Conservation (phyloP, 73 alveolate species). For the Tetrahymena thermophila region DNA sequence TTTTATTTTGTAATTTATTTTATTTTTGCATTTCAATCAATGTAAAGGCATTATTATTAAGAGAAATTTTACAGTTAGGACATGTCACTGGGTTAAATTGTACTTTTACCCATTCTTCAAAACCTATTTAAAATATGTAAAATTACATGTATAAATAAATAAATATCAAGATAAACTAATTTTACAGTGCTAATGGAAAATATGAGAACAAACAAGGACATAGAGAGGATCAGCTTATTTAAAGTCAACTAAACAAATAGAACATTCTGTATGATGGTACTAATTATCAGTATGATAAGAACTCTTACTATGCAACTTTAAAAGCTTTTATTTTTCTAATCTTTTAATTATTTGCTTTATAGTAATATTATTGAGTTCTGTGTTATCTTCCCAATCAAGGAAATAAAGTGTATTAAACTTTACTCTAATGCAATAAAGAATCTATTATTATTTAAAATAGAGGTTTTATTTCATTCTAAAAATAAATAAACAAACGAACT, state of each 20-base stretch:
- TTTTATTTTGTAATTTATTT: not conserved
- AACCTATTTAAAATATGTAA: not conserved
- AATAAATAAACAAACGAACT: not conserved
- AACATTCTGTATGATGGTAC: not conserved
- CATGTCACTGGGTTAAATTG: not conserved
- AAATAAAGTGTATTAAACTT: not conserved
- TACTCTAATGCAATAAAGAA: not conserved
- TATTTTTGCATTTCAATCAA: not conserved
- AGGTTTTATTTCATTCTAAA: not conserved
- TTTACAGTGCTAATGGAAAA: not conserved
- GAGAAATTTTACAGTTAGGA: not conserved
- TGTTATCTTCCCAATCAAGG: not conserved
- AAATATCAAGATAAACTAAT: no score
- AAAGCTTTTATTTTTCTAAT: not conserved
- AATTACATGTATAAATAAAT: no score
- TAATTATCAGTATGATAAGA: not conserved
- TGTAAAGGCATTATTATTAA: not conserved
- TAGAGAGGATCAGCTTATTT: not conserved
- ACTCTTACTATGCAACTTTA: not conserved
- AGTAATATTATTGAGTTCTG: not conserved
- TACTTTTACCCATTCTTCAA: not conserved
- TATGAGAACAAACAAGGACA: not conserved
- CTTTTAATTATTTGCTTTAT: not conserved
- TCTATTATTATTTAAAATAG: not conserved
- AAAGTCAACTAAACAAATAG: not conserved